Evolutionary conservation across 306 rosid species (phyloP).

Genomic region (Cicer pinnatifidum): DNA sequence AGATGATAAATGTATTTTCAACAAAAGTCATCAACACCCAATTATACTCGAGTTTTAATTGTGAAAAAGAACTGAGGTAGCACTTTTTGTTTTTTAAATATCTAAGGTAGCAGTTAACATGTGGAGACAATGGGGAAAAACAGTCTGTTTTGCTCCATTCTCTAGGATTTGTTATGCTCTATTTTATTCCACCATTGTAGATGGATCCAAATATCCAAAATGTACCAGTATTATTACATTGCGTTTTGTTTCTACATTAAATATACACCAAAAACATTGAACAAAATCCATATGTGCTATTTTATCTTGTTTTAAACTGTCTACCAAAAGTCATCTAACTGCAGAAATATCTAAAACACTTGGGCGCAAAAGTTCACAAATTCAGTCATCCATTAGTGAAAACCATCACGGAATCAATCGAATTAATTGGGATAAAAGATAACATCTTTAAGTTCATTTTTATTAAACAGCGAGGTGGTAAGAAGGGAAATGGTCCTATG

Average conservation of each 20-base stretch:
- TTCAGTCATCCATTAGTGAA: conserved; percentile 19
- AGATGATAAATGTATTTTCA: no score
- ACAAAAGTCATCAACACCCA: background rate
- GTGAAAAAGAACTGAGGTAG: background rate
- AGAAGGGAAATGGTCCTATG: background rate
- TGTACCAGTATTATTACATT: background rate
- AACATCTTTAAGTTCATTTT: background rate
- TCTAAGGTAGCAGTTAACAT: background rate
- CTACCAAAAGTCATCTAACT: conserved; percentile 8
- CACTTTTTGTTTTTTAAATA: background rate
- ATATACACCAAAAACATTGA: conserved; percentile 5
- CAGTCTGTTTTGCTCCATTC: background rate
- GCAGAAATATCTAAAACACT: conserved; percentile 26
- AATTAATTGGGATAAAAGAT: conserved; percentile 18
- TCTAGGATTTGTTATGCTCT: background rate
- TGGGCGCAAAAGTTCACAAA: conserved; percentile 17
- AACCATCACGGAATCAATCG: conserved; percentile 24
- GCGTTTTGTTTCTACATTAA: background rate
- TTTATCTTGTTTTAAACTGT: background rate
- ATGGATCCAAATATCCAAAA: background rate
- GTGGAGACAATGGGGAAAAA: background rate
- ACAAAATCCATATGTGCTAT: background rate
- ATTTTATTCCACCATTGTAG: background rate
- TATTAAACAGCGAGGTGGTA: background rate
- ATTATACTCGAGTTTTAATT: background rate